phyloP scores from a whole-genome alignment of 2,329 filamentous ascomycete genomes.

The Thielaviopsis musarum region DNA sequence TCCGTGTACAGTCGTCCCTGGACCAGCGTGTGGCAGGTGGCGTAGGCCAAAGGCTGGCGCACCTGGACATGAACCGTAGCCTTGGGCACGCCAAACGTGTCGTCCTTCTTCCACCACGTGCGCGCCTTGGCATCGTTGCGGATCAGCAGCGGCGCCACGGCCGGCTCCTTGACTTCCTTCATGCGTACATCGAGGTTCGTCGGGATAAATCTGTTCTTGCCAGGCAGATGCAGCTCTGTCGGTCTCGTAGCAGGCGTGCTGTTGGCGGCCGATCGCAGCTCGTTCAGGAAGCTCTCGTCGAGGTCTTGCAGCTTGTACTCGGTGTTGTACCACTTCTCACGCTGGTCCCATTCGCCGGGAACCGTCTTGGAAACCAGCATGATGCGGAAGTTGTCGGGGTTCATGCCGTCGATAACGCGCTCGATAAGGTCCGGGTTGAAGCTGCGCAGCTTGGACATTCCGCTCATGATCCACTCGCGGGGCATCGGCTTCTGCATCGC shows the following conservation, averaged over 20 bases:
- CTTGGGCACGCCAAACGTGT: constrained; percentile 95
- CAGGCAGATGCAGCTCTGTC: constrained; percentile 64
- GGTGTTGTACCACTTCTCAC: constrained; percentile 96
- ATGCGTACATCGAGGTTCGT: constrained; percentile 87
- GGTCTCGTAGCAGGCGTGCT: constrained; percentile 42
- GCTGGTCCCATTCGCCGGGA: constrained; percentile 70
- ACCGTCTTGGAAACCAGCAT: constrained; percentile 68
- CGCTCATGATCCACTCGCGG: constrained; percentile 75
- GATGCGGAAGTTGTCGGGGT: constrained; percentile 80
- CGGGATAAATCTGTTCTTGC: constrained; percentile 91
- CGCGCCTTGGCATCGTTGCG: constrained; percentile 67
- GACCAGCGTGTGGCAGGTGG: constrained; percentile 61
- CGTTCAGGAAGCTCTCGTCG: constrained; percentile 53
- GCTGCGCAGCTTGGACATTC: constrained; percentile 54
- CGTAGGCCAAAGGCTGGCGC: constrained; percentile 60
- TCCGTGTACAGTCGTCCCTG: constrained; percentile 70
- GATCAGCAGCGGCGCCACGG: constrained; percentile 61
- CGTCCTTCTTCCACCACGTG: constrained; percentile 97
- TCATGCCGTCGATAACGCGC: constrained; percentile 53
- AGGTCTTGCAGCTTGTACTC: constrained; percentile 78
- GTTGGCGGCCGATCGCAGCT: constrained; percentile 48
- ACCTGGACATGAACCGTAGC: constrained; percentile 72
- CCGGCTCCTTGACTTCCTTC: constrained; percentile 65
- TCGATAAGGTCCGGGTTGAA: constrained; percentile 68
- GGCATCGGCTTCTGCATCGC: constrained; percentile 86